phyloP scores from a whole-genome alignment of 1,139 yeast genomes.

The Kurtzmaniella quercitrusa region DNA sequence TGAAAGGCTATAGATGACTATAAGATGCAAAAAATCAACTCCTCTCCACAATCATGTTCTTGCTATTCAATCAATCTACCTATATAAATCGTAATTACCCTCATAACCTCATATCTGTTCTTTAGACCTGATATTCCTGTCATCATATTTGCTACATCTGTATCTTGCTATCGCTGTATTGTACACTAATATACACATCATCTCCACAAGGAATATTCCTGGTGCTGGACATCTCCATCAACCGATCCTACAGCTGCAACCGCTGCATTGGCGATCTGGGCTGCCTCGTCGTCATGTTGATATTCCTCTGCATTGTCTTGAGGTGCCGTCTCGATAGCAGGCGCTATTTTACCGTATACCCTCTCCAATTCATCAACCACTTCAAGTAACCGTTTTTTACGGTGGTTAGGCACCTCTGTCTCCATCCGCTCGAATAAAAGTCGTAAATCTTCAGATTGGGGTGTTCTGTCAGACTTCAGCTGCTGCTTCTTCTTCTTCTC shows the following conservation, averaged over 20 bases:
- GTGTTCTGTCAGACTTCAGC: constrained; percentile 20
- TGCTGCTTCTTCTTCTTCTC: not conserved
- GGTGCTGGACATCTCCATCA: constrained; percentile 26
- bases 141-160: not conserved
- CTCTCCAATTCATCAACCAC: constrained; percentile 21
- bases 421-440: constrained; percentile 34
- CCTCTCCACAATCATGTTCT: no score
- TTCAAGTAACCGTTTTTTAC: constrained; percentile 20
- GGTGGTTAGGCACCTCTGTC: constrained; percentile 25
- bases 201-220: constrained; percentile 36
- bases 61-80: no score
- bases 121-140: not conserved
- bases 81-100: no score
- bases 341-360: constrained; percentile 11
- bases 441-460: constrained; percentile 26
- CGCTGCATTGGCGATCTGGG: constrained; percentile 33
- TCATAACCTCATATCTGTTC: no score
- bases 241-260: constrained; percentile 34
- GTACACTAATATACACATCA: constrained; percentile 9
- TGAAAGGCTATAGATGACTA: no score
- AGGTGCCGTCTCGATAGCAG: not conserved
- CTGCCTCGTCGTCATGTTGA: constrained; percentile 19
- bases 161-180: not conserved
- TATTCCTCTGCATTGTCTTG: constrained; percentile 4
- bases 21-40: no score